phyloP scores from a whole-genome alignment of 805 yeast genomes.

The Starmerella riodocensis region DNA sequence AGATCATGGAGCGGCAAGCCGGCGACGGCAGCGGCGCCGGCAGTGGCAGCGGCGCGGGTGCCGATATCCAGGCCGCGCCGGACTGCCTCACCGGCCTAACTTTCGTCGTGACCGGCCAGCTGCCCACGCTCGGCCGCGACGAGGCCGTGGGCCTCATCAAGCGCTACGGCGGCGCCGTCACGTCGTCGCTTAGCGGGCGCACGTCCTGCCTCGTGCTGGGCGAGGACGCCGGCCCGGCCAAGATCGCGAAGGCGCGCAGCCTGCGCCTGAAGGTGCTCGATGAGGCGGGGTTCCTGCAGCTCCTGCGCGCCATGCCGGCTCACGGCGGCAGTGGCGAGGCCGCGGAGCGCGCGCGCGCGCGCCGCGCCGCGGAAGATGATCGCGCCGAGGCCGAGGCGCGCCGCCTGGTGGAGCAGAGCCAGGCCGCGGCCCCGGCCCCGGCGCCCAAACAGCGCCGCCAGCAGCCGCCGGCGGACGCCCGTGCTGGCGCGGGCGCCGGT shows the following conservation, averaged over 20 bases:
- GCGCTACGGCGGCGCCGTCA: conserved; percentile 81
- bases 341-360: conserved; percentile 48
- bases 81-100: conserved; percentile 81
- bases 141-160: conserved; percentile 66
- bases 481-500: neutral
- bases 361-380: conserved; percentile 43
- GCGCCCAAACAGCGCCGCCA: neutral
- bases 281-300: conserved; percentile 71
- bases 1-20: conserved; percentile 34
- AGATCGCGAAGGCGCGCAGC: conserved; percentile 64
- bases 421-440: neutral
- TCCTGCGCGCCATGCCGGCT: conserved; percentile 69
- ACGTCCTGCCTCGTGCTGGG: conserved; percentile 87
- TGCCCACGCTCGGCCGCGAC: conserved; percentile 67
- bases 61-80: conserved; percentile 51
- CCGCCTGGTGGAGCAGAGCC: conserved; percentile 2
- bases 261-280: conserved; percentile 66
- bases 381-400: conserved; percentile 28
- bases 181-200: conserved; percentile 64
- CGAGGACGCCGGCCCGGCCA: conserved; percentile 94
- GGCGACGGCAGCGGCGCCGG: conserved; percentile 8
- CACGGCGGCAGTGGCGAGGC: conserved; percentile 79
- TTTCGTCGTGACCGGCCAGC: conserved; percentile 82
- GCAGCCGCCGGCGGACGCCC: neutral
- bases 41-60: conserved; percentile 22